A percentile compares a stretch with the other conserved stretches of the same genome.
phyloP scores from a whole-genome alignment of 2,329 filamentous ascomycete species.

The Talaromyces sp. region DNA sequence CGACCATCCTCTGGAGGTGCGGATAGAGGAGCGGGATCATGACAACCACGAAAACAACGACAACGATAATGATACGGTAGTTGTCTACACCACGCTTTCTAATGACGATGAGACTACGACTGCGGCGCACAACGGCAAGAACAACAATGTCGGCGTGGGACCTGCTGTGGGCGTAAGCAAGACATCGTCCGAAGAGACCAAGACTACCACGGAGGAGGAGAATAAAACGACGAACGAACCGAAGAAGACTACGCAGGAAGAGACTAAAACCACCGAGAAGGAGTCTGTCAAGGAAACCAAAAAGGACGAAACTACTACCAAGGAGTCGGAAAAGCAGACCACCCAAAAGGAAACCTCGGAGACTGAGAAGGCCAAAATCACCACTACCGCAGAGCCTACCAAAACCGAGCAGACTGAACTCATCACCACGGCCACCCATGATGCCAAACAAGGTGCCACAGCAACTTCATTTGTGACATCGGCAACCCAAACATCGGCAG shows the following conservation, averaged over 20 bases:
- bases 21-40: constrained; percentile 16
- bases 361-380: constrained; percentile 16
- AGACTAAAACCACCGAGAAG: constrained; percentile 5
- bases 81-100: constrained; percentile 55
- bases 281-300: constrained; percentile 6
- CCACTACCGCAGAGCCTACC: constrained; percentile 12
- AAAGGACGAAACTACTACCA: constrained; percentile 1
- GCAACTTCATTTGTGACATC: constrained; percentile 13
- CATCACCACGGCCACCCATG: constrained; percentile 5
- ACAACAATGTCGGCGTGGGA: constrained; percentile 28
- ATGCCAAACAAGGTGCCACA: neutral
- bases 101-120: constrained; percentile 15
- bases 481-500: constrained; percentile 12
- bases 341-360: neutral
- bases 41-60: constrained; percentile 12
- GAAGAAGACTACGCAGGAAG: constrained; percentile 1
- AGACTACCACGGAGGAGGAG: constrained; percentile 17
- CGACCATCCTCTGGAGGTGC: constrained; percentile 24
- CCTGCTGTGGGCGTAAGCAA: constrained; percentile 29
- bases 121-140: constrained; percentile 1
- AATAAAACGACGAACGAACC: constrained; percentile 5
- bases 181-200: constrained; percentile 14
- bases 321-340: constrained; percentile 11
- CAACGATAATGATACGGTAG: constrained; percentile 30
- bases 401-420: constrained; percentile 11